These are phyloP conservation scores for Mortierella alpina DNA, from an alignment of 192 early-diverging fungal species.

Conservation along the genomic window DNA sequence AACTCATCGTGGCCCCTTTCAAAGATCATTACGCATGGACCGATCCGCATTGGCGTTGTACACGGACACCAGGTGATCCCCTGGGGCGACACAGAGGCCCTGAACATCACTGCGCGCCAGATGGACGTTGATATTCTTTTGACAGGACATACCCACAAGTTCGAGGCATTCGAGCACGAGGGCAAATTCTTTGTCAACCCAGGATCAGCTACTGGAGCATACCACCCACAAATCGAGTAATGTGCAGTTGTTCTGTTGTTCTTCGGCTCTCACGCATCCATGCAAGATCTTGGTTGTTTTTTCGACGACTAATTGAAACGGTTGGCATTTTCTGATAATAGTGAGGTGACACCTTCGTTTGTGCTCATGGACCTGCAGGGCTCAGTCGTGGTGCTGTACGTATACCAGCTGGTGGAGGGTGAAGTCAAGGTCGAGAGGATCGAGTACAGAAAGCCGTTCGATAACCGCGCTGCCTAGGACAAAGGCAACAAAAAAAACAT, in stretches of 20 bases:
- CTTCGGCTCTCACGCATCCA: not conserved
- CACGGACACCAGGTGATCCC: slow-evolving; percentile 92
- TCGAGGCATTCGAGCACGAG: slow-evolving; percentile 92
- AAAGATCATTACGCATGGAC: slow-evolving; percentile 72
- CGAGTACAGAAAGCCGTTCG: slow-evolving; percentile 79
- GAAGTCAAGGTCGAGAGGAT: slow-evolving; percentile 95
- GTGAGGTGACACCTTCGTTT: slow-evolving; percentile 87
- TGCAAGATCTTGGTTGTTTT: slow-evolving; percentile 3
- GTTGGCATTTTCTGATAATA: slow-evolving; percentile 8
- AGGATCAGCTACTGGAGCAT: slow-evolving; percentile 95
- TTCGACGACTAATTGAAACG: not conserved
- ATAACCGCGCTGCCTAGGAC: slow-evolving; percentile 34
- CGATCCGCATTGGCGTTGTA: slow-evolving; percentile 77
- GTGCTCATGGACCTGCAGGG: slow-evolving; percentile 95
- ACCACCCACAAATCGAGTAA: slow-evolving; percentile 58
- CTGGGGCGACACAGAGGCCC: slow-evolving; percentile 77
- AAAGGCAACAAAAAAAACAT: slow-evolving; percentile 3
- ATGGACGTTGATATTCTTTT: slow-evolving; percentile 94
- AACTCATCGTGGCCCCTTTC: slow-evolving; percentile 68
- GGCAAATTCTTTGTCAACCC: slow-evolving; percentile 95
- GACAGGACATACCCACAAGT: slow-evolving; percentile 88
- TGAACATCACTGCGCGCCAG: slow-evolving; percentile 83
- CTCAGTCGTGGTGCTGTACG: slow-evolving; percentile 81
- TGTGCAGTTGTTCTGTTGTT: slow-evolving; percentile 9
- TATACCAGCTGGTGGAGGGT: slow-evolving; percentile 92